Evolutionary conservation across 495 filamentous ascomycete species (phyloP).

Genomic region (Lasiosphaeris hirsuta): DNA sequence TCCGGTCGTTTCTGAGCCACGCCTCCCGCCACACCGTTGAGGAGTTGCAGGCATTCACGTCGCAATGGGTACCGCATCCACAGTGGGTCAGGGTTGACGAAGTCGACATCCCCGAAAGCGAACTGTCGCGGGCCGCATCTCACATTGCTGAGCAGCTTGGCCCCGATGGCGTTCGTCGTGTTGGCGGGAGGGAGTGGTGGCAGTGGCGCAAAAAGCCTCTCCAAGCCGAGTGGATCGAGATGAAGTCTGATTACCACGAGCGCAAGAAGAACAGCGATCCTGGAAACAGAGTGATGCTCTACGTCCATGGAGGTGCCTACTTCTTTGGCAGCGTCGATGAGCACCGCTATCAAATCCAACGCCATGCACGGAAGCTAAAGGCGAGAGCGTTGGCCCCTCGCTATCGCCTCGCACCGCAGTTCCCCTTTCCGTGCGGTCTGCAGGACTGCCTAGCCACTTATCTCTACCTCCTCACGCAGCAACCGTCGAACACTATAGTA

Average conservation of each 20-base stretch:
- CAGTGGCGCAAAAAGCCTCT: slow-evolving; percentile 75
- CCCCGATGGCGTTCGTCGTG: slow-evolving; percentile 61
- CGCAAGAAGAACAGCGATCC: slow-evolving; percentile 56
- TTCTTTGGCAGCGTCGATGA: slow-evolving; percentile 89
- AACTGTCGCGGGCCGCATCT: slow-evolving; percentile 59
- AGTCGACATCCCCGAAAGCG: slow-evolving; percentile 62
- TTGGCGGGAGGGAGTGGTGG: slow-evolving; percentile 91
- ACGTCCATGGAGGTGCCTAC: slow-evolving; percentile 75
- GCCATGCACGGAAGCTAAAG: slow-evolving; percentile 89
- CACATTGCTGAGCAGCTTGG: slow-evolving; percentile 69
- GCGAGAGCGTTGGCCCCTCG: slow-evolving; percentile 82
- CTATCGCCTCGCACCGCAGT: slow-evolving; percentile 89
- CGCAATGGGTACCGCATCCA: slow-evolving; percentile 86
- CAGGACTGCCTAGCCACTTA: slow-evolving; percentile 88
- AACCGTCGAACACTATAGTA: slow-evolving; percentile 75
- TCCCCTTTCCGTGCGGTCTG: slow-evolving; percentile 88
- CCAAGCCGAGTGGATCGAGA: slow-evolving; percentile 92
- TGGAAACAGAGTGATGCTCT: slow-evolving; percentile 80
- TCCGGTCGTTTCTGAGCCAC: slow-evolving; percentile 77
- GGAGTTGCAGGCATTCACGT: slow-evolving; percentile 84
- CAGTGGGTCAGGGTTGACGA: slow-evolving; percentile 78
- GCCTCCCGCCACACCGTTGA: slow-evolving; percentile 86
- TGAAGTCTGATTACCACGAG: slow-evolving; percentile 74
- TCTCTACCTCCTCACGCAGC: slow-evolving; percentile 68
- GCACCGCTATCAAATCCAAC: slow-evolving; percentile 93